These are phyloP conservation scores for Castanea sativa DNA, from an alignment of 306 rosid species.

Conservation along the genomic window DNA sequence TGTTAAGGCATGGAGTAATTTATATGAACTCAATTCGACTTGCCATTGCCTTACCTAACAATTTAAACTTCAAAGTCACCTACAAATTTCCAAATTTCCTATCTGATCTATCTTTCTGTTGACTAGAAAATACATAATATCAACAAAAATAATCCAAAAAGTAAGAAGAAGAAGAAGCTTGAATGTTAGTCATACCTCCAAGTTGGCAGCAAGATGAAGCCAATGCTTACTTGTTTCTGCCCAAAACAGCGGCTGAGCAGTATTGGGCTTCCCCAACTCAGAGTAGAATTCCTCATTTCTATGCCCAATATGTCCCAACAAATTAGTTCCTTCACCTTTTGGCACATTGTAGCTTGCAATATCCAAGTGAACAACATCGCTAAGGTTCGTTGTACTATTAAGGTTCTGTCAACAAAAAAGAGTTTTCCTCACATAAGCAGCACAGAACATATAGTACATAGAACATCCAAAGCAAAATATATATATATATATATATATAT, in stretches of 20 bases:
- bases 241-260: conserved; percentile 28
- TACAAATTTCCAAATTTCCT: no score
- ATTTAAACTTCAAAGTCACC: no score
- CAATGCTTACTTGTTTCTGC: conserved; percentile 25
- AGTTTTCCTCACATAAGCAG: neutral
- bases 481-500: no score
- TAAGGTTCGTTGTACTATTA: conserved; percentile 9
- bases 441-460: neutral
- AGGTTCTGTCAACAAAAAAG: conserved; percentile 23
- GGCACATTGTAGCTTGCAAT: conserved; percentile 32
- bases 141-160: neutral
- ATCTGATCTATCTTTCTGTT: no score
- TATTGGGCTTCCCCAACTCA: conserved; percentile 21
- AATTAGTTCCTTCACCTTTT: conserved; percentile 28
- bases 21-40: no score
- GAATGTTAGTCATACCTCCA: conserved; percentile 21
- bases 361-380: conserved; percentile 27
- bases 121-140: no score
- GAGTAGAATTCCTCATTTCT: conserved; percentile 26
- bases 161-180: neutral
- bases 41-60: no score
- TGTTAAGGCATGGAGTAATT: no score
- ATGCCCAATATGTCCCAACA: conserved; percentile 37
- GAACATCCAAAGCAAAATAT: neutral
- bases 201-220: conserved; percentile 38